phyloP scores from a whole-genome alignment of 2,329 filamentous ascomycete genomes.

The Botrytis medusae region DNA sequence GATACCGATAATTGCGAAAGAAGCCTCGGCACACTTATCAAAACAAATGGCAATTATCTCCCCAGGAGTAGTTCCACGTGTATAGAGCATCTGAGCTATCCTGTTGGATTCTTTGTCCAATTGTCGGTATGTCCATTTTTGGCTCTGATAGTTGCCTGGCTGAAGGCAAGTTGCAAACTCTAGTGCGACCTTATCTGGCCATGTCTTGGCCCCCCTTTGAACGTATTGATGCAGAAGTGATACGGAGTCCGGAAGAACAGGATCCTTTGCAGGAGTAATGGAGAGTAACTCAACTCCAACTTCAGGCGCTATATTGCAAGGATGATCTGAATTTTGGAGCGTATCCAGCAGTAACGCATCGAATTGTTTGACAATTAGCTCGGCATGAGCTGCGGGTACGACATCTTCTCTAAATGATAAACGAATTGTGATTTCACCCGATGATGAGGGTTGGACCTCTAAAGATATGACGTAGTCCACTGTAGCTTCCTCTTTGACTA shows the following conservation, averaged over 20 bases:
- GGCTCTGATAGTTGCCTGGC: constrained; percentile 46
- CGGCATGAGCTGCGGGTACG: constrained; percentile 67
- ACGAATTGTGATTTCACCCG: constrained; percentile 56
- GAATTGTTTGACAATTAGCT: constrained; percentile 67
- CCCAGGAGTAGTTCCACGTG: constrained; percentile 52
- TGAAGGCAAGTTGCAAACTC: constrained; percentile 68
- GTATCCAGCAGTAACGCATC: constrained; percentile 64
- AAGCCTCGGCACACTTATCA: constrained; percentile 42
- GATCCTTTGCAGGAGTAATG: constrained; percentile 60
- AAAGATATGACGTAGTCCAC: constrained; percentile 80
- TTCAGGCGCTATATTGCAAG: constrained; percentile 31
- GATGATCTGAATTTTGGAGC: constrained; percentile 48
- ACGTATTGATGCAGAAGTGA: constrained; percentile 75
- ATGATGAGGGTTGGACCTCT: constrained; percentile 63
- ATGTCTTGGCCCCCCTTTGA: constrained; percentile 56
- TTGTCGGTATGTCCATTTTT: constrained; percentile 71
- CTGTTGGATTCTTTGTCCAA: constrained; percentile 70
- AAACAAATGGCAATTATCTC: constrained; percentile 45
- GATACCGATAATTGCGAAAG: constrained; percentile 42
- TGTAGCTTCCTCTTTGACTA: constrained; percentile 64
- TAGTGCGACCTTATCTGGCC: constrained; percentile 65
- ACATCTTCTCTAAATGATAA: constrained; percentile 65
- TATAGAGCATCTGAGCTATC: constrained; percentile 64
- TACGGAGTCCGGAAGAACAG: constrained; percentile 55
- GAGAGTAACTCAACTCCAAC: constrained; percentile 55